phyloP scores from a whole-genome alignment of 148 eudicot species.

The Chenopodium suecicum region DNA sequence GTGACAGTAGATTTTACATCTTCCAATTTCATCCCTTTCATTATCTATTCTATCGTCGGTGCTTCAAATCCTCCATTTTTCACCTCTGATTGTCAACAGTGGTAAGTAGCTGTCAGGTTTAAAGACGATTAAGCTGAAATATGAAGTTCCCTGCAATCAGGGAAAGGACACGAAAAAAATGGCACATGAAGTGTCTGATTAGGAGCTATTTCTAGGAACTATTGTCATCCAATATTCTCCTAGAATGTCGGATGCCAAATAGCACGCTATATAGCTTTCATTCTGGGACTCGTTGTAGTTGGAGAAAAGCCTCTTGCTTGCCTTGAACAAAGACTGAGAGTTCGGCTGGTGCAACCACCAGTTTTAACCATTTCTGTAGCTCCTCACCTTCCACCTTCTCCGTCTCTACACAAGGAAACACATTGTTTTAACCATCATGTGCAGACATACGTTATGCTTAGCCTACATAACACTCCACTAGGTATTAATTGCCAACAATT shows the following conservation, averaged over 20 bases:
- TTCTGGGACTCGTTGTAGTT: constrained; percentile 43
- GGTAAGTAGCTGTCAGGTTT: constrained; percentile 10
- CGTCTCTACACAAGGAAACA: constrained; percentile 41
- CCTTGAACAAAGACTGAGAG: constrained; percentile 67
- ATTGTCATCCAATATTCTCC: not conserved
- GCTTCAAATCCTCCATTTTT: constrained; percentile 3
- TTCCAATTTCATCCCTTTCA: not conserved
- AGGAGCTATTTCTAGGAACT: not conserved
- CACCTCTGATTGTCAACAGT: not conserved
- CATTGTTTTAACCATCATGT: not conserved
- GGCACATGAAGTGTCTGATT: constrained; percentile 2
- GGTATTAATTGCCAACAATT: not conserved
- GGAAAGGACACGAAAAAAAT: constrained; percentile 19
- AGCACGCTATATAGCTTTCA: constrained; percentile 9
- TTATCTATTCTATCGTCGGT: not conserved
- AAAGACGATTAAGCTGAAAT: constrained; percentile 5
- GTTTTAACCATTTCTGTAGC: constrained; percentile 76
- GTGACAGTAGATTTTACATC: not conserved
- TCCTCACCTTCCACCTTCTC: constrained; percentile 97
- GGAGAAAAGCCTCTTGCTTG: constrained; percentile 59
- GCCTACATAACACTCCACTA: not conserved
- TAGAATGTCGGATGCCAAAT: not conserved
- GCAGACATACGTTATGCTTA: not conserved
- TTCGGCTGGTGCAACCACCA: constrained; percentile 88
- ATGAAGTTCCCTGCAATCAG: constrained; percentile 18